Evolutionary conservation across 768 basidiomycete genomes (phyloP).

Genomic region (Paxillus ammoniavirescens): DNA sequence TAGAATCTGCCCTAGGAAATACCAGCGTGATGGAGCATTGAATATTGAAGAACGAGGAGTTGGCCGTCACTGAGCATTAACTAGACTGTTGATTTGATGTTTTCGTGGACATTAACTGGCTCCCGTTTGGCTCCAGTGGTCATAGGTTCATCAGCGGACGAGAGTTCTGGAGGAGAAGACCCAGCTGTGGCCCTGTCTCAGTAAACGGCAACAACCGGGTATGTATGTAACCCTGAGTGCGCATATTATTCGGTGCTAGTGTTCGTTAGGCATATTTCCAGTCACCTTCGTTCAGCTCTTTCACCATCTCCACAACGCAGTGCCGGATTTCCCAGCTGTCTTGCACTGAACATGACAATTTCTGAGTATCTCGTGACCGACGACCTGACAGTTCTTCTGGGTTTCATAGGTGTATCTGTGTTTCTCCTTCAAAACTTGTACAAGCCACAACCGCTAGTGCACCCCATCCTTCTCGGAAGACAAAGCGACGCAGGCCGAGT

Average conservation of each 20-base stretch:
- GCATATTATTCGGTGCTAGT: background rate
- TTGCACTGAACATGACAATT: constrained; percentile 36
- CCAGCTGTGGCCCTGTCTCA: too few species aligned
- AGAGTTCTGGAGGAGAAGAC: too few species aligned
- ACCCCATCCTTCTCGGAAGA: constrained; percentile 89
- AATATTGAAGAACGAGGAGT: too few species aligned
- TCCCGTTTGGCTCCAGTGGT: too few species aligned
- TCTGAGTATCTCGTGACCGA: constrained; percentile 69
- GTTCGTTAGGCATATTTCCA: too few species aligned
- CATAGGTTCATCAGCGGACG: too few species aligned
- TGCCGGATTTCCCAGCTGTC: background rate
- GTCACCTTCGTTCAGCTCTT: background rate
- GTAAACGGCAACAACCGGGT: constrained; percentile 5
- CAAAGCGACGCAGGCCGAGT: constrained; percentile 89
- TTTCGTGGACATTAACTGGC: too few species aligned
- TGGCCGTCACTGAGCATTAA: too few species aligned
- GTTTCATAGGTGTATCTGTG: constrained; percentile 71
- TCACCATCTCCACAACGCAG: background rate
- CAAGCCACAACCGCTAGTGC: constrained; percentile 82
- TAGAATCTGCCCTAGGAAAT: too few species aligned
- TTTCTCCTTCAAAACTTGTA: constrained; percentile 78
- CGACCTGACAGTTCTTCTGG: constrained; percentile 75
- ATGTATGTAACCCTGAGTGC: too few species aligned
- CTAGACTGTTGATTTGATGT: too few species aligned
- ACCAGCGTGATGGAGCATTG: too few species aligned